phyloP scores from a whole-genome alignment of 177 flowering plant species.

The Vitis hybrid region DNA sequence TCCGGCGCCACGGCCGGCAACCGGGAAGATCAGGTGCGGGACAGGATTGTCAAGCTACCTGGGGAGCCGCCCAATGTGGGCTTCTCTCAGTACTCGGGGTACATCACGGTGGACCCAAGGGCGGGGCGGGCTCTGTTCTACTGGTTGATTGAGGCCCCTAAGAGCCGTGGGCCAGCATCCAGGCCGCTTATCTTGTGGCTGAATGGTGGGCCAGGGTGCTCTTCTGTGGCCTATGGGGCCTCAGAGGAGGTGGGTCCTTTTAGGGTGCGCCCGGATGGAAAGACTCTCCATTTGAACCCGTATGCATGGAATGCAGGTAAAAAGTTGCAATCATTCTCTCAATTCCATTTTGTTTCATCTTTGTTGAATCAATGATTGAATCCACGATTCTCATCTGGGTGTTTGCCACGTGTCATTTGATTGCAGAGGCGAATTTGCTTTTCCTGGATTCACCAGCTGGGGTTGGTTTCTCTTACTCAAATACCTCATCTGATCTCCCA shows the following conservation, averaged over 20 bases:
- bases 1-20: not conserved
- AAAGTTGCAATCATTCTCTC: not conserved
- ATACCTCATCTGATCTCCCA: constrained; percentile 33
- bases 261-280: constrained; percentile 28
- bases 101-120: constrained; percentile 28
- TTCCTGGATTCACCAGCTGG: constrained; percentile 70
- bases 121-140: constrained; percentile 39
- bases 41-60: constrained; percentile 24
- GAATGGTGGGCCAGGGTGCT: constrained; percentile 59
- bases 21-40: constrained; percentile 14
- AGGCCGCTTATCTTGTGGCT: constrained; percentile 36
- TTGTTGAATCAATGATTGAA: too few species aligned
- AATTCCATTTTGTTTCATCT: too few species aligned
- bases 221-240: constrained; percentile 52
- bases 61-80: constrained; percentile 28
- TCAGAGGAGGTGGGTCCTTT: constrained; percentile 57
- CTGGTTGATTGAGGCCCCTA: constrained; percentile 29
- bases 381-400: too few species aligned
- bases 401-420: too few species aligned
- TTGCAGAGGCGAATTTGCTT: constrained; percentile 56
- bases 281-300: constrained; percentile 30
- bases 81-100: constrained; percentile 36
- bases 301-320: constrained; percentile 54
- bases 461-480: constrained; percentile 65
- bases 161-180: not conserved